A percentile compares a stretch with the other conserved stretches of the same genome.
phyloP scores from a whole-genome alignment of 2,329 filamentous ascomycete genomes.

The Aschersonia sp. region DNA sequence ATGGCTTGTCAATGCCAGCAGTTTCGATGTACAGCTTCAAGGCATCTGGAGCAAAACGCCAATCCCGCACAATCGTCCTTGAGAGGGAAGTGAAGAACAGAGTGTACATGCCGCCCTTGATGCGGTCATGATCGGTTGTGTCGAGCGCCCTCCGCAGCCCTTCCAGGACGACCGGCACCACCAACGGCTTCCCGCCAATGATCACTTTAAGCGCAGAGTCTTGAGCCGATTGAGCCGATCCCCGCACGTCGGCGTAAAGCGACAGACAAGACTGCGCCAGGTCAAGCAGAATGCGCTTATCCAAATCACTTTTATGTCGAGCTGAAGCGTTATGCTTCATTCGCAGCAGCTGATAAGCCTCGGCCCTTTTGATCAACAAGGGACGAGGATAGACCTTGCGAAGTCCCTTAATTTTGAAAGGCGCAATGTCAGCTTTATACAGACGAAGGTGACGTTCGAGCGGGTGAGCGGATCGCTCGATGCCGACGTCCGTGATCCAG shows the following conservation, averaged over 20 bases:
- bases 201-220: constrained; percentile 90
- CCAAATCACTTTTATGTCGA: constrained; percentile 76
- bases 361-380: constrained; percentile 80
- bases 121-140: constrained; percentile 70
- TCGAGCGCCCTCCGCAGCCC: constrained; percentile 67
- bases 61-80: constrained; percentile 80
- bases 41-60: constrained; percentile 85
- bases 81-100: constrained; percentile 77
- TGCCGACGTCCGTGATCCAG: constrained; percentile 96
- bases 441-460: constrained; percentile 76
- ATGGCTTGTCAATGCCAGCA: constrained; percentile 81
- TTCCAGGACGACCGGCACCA: constrained; percentile 77
- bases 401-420: constrained; percentile 88
- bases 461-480: constrained; percentile 87
- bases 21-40: constrained; percentile 84
- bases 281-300: constrained; percentile 73
- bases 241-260: constrained; percentile 86
- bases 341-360: constrained; percentile 90
- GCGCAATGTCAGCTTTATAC: constrained; percentile 72
- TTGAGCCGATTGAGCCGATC: constrained; percentile 79
- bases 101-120: constrained; percentile 90
- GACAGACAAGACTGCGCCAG: constrained; percentile 83
- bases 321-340: constrained; percentile 86
- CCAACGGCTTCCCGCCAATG: constrained; percentile 72
- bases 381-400: constrained; percentile 88